Evolutionary conservation across 2,329 filamentous ascomycete species (phyloP).

Genomic region (Immersiporthe knoxdaviesiana): DNA sequence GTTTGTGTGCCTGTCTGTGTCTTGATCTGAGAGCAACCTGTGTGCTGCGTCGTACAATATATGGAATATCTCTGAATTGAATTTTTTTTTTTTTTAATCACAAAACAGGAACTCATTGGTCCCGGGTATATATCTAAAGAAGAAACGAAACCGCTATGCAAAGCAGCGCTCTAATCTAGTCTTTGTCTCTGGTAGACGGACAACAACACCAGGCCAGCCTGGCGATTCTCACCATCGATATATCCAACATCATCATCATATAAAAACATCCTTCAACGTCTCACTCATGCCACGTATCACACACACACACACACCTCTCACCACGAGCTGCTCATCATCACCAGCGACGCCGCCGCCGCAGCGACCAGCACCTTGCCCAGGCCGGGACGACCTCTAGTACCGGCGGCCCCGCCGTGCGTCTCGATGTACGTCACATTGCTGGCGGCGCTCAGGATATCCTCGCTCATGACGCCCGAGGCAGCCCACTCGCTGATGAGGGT

Average conservation of each 20-base stretch:
- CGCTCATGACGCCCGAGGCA: constrained; percentile 44
- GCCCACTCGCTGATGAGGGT: constrained; percentile 53
- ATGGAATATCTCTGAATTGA: background rate
- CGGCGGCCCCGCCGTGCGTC: constrained; percentile 27
- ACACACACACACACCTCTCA: background rate
- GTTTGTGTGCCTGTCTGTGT: background rate
- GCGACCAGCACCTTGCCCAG: constrained; percentile 22
- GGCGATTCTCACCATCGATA: background rate
- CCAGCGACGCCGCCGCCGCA: constrained; percentile 21
- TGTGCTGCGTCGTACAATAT: background rate
- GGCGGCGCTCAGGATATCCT: constrained; percentile 39
- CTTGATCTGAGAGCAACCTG: background rate
- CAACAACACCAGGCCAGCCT: constrained; percentile 9
- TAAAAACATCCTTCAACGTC: background rate
- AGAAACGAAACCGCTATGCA: constrained; percentile 7
- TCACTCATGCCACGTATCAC: background rate
- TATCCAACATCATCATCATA: background rate
- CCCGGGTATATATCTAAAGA: constrained; percentile 15
- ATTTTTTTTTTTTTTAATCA: background rate
- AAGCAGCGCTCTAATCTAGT: constrained; percentile 9
- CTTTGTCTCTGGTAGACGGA: background rate
- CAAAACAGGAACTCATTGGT: background rate
- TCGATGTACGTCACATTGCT: constrained; percentile 44
- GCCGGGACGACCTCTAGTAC: background rate
- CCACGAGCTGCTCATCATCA: constrained; percentile 1